phyloP scores from a whole-genome alignment of 176 grass and related monocot species.

The Urochloa ruziziensis region DNA sequence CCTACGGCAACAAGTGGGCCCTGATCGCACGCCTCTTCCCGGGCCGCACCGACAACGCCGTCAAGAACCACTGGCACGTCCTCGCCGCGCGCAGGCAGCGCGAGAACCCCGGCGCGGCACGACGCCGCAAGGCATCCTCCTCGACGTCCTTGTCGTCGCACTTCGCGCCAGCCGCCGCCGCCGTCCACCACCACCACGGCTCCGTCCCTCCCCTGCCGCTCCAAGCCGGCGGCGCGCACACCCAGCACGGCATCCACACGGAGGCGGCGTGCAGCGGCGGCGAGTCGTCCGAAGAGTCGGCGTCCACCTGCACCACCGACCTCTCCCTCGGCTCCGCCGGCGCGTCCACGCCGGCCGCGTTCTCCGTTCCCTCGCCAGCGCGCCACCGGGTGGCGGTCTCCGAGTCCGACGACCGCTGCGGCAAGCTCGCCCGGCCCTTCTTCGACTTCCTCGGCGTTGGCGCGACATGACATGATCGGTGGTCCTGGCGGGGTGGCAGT shows the following conservation, averaged over 20 bases:
- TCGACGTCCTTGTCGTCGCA: neutral
- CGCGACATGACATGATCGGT: slow-evolving; percentile 46
- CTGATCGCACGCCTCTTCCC: slow-evolving; percentile 75
- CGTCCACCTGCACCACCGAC: slow-evolving; percentile 69
- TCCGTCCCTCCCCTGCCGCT: neutral
- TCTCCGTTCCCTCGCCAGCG: slow-evolving; percentile 12
- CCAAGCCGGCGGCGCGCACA: neutral
- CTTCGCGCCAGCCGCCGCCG: too few species aligned
- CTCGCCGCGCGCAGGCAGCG: slow-evolving; percentile 67
- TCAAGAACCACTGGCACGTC: slow-evolving; percentile 95
- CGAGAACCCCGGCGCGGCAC: slow-evolving; percentile 43
- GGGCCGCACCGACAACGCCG: slow-evolving; percentile 84
- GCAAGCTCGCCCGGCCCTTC: slow-evolving; percentile 28
- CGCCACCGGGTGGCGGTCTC: neutral
- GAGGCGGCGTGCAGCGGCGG: slow-evolving; percentile 35
- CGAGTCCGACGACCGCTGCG: slow-evolving; percentile 11
- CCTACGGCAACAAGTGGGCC: slow-evolving; percentile 83
- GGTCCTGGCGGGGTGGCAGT: too few species aligned
- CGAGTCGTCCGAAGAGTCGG: slow-evolving; percentile 58
- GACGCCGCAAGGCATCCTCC: slow-evolving; percentile 53
- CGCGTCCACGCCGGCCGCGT: neutral
- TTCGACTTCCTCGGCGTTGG: slow-evolving; percentile 82
- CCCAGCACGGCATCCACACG: neutral
- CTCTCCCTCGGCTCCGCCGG: slow-evolving; percentile 53
- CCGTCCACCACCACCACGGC: neutral